Percentiles rank a stretch among this genome's conserved stretches.
These are phyloP conservation scores for Septoria linicola DNA, from an alignment of 2,329 filamentous ascomycete genomes.

Conservation along the genomic window DNA sequence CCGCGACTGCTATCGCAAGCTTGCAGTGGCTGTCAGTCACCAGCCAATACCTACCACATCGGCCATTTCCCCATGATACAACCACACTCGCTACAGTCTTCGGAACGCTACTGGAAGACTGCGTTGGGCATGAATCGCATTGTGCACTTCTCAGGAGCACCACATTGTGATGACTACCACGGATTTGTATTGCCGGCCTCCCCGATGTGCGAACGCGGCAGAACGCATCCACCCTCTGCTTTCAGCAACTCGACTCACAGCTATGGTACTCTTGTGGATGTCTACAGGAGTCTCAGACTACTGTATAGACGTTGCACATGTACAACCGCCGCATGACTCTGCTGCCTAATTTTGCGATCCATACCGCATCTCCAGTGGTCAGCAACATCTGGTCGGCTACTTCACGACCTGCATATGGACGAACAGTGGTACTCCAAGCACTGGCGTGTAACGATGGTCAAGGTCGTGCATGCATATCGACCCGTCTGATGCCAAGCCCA, in stretches of 20 bases:
- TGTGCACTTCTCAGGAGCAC: not conserved
- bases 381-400: not conserved
- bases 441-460: not conserved
- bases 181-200: not conserved
- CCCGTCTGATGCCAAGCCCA: not conserved
- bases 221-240: no score
- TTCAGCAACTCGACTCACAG: not conserved
- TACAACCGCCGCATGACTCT: no score
- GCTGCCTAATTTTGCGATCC: no score
- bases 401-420: not conserved
- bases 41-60: no score
- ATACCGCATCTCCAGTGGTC: not conserved
- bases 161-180: not conserved
- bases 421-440: constrained; percentile 3
- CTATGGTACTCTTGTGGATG: not conserved
- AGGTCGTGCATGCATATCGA: not conserved
- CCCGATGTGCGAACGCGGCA: constrained; percentile 1
- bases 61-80: no score
- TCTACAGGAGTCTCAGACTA: constrained; percentile 4
- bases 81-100: not conserved
- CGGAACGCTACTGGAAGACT: constrained; percentile 4
- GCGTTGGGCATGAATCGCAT: constrained; percentile 8
- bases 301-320: not conserved
- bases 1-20: no score
- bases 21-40: no score